These are phyloP conservation scores for Kodamaea fungicola DNA, from an alignment of 1,139 yeast genomes.

Conservation along the genomic window DNA sequence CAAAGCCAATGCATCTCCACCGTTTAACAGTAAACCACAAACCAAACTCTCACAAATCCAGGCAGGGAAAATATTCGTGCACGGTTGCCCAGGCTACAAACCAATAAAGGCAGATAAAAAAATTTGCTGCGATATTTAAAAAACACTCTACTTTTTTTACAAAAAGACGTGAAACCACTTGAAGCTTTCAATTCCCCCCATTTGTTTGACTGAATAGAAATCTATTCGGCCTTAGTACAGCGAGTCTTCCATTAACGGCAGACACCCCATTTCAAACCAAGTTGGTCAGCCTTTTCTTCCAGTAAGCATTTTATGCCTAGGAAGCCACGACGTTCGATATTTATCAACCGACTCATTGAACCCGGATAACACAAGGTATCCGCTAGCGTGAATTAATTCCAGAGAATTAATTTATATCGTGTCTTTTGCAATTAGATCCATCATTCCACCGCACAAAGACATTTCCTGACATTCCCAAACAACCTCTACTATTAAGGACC, in stretches of 20 bases:
- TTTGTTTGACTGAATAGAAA: neutral
- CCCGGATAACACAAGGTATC: slow-evolving; percentile 38
- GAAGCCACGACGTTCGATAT: slow-evolving; percentile 40
- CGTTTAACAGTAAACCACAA: too few relatives aligned
- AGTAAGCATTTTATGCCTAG: slow-evolving; percentile 37
- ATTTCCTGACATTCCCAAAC: slow-evolving; percentile 13
- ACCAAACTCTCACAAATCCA: too few relatives aligned
- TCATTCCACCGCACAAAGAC: slow-evolving; percentile 7
- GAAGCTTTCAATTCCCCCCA: too few relatives aligned
- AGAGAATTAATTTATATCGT: neutral
- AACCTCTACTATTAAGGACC: neutral
- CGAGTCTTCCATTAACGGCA: neutral
- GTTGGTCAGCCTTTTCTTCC: neutral
- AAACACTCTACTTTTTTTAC: too few relatives aligned
- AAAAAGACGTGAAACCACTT: too few relatives aligned
- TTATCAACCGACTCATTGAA: slow-evolving; percentile 31
- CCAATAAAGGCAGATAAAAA: too few relatives aligned
- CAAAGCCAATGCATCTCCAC: too few relatives aligned
- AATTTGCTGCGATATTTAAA: too few relatives aligned
- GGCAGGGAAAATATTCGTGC: too few relatives aligned
- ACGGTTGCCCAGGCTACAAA: too few relatives aligned
- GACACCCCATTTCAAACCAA: neutral
- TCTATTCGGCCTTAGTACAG: neutral
- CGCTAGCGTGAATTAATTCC: neutral
- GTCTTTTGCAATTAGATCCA: slow-evolving; percentile 7